These are phyloP conservation scores for Pseudogymnoascus sp. DNA, from an alignment of 2,329 filamentous ascomycete species.

Conservation along the genomic window DNA sequence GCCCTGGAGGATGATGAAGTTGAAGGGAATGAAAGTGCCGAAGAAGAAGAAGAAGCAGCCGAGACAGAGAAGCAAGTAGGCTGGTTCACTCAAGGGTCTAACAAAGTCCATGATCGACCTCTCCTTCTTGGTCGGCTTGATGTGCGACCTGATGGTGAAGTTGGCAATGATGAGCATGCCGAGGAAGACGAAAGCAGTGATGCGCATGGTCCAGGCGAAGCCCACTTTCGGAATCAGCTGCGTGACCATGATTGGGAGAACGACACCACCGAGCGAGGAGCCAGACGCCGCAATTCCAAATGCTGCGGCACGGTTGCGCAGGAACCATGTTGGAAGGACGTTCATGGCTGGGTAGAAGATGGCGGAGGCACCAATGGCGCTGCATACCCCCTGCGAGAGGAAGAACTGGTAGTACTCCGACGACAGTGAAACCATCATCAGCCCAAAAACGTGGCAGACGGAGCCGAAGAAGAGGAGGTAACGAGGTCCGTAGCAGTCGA, in stretches of 20 bases:
- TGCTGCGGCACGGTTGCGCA: slow-evolving; percentile 39
- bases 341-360: slow-evolving; percentile 38
- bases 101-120: slow-evolving; percentile 30
- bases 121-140: slow-evolving; percentile 33
- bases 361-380: slow-evolving; percentile 37
- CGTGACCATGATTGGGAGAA: slow-evolving; percentile 54
- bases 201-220: slow-evolving; percentile 50
- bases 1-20: slow-evolving; percentile 34
- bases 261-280: slow-evolving; percentile 44
- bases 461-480: slow-evolving; percentile 45
- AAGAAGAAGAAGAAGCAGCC: slow-evolving; percentile 40
- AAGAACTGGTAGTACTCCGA: slow-evolving; percentile 47
- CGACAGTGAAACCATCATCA: slow-evolving; percentile 56
- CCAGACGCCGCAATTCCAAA: slow-evolving; percentile 42
- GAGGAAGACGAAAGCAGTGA: slow-evolving; percentile 48
- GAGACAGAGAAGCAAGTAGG: slow-evolving; percentile 32
- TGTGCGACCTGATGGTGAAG: slow-evolving; percentile 43
- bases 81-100: slow-evolving; percentile 31
- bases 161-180: slow-evolving; percentile 44
- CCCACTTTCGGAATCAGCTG: slow-evolving; percentile 45
- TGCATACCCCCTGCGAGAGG: slow-evolving; percentile 39
- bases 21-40: slow-evolving; percentile 47
- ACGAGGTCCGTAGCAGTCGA: slow-evolving; percentile 55
- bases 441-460: slow-evolving; percentile 49
- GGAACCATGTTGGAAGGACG: slow-evolving; percentile 40